Conservation (phyloP, 1,284 basidiomycete species). For the Ceratobasidium sp. region DNA sequence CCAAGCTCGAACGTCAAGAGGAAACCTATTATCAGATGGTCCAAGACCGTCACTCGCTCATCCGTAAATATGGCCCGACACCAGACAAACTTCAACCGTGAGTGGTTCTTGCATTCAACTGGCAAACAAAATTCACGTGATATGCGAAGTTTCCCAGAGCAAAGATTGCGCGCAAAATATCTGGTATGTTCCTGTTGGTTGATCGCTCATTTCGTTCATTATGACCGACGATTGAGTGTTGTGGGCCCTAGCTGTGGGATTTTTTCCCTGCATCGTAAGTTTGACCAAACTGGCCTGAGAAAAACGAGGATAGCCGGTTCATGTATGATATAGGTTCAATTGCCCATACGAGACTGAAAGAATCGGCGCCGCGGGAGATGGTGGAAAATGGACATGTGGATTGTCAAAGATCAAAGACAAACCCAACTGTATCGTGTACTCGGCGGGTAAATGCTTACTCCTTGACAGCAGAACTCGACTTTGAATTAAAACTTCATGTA, state of each 20-base stretch:
- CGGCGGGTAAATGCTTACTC: conserved; percentile 47
- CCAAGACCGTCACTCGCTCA: conserved; percentile 23
- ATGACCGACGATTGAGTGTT: too few relatives aligned
- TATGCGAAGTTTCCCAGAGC: conserved; percentile 15
- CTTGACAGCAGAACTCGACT: neutral
- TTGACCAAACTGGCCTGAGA: neutral
- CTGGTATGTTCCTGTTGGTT: too few relatives aligned
- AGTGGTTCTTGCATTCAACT: neutral
- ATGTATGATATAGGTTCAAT: conserved; percentile 51
- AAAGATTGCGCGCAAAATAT: conserved; percentile 10
- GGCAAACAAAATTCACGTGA: too few relatives aligned
- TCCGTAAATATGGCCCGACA: conserved; percentile 35
- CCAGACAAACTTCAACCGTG: conserved; percentile 21
- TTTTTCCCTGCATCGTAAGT: conserved; percentile 50
- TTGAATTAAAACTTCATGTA: conserved; percentile 6
- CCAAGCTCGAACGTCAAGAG: conserved; percentile 23
- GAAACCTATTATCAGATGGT: conserved; percentile 27
- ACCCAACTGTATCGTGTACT: conserved; percentile 50
- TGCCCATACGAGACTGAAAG: conserved; percentile 51
- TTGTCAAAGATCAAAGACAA: conserved; percentile 49
- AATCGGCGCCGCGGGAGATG: conserved; percentile 48
- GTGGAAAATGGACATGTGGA: conserved; percentile 53
- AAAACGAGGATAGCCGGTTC: neutral
- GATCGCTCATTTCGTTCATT: too few relatives aligned
- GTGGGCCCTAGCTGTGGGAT: conserved; percentile 49